phyloP scores from a whole-genome alignment of 306 rosid genomes.

The Rosa multiflora region DNA sequence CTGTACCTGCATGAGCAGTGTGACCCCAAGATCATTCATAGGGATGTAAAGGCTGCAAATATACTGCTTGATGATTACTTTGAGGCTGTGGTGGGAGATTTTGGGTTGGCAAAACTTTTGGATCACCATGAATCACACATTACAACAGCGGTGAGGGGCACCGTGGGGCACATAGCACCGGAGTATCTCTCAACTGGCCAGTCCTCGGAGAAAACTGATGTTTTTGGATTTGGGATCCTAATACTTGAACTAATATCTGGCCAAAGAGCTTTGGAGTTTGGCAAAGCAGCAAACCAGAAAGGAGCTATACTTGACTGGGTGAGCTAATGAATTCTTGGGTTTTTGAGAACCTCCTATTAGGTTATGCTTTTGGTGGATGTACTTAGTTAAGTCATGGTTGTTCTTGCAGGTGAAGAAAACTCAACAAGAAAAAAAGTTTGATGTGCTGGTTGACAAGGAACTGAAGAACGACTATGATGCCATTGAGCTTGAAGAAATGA shows the following conservation, averaged over 20 bases:
- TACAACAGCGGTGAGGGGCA: conserved; percentile 96
- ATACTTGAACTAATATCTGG: conserved; percentile 92
- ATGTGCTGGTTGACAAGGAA: conserved; percentile 77
- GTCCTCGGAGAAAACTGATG: conserved; percentile 98
- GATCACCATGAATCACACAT: conserved; percentile 93
- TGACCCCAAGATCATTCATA: conserved; percentile 95
- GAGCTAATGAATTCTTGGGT: conserved; percentile 13
- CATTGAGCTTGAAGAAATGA: conserved; percentile 85
- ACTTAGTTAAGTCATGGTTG: conserved; percentile 1
- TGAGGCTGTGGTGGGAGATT: conserved; percentile 98
- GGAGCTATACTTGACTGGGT: conserved; percentile 99
- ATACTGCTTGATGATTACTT: conserved; percentile 82
- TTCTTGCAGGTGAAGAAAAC: conserved; percentile 76
- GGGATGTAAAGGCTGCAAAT: conserved; percentile 98
- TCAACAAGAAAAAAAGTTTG: conserved; percentile 85
- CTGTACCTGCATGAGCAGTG: conserved; percentile 93
- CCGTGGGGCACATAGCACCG: conserved; percentile 98
- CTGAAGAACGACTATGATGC: conserved; percentile 61
- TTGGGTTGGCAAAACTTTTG: conserved; percentile 88
- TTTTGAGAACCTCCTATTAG: not conserved
- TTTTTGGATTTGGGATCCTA: conserved; percentile 93
- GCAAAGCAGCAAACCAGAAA: conserved; percentile 85
- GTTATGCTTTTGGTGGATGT: not conserved
- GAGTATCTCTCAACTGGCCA: conserved; percentile 98
- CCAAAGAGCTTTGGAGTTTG: conserved; percentile 84